phyloP scores from a whole-genome alignment of 768 basidiomycete species.

The Polyporus arcularius region DNA sequence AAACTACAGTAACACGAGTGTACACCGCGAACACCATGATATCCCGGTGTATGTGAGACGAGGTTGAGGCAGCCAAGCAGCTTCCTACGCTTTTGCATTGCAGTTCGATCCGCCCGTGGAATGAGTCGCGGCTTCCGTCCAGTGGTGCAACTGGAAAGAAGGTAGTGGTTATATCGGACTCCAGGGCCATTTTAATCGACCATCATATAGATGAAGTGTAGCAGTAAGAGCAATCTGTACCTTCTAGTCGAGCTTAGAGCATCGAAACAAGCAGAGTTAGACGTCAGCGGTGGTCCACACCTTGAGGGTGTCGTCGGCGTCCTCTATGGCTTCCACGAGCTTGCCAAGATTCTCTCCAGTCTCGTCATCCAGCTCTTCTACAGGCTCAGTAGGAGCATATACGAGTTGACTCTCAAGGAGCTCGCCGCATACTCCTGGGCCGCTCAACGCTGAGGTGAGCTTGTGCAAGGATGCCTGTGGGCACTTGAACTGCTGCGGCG shows the following conservation, averaged over 20 bases:
- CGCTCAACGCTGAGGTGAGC: conserved; percentile 39
- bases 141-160: too few relatives aligned
- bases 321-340: conserved; percentile 56
- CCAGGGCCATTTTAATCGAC: too few relatives aligned
- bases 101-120: too few relatives aligned
- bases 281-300: conserved; percentile 57
- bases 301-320: conserved; percentile 55
- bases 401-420: conserved; percentile 52
- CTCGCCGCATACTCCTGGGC: conserved; percentile 34
- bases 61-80: too few relatives aligned
- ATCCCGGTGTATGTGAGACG: too few relatives aligned
- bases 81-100: too few relatives aligned
- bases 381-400: conserved; percentile 51
- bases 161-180: too few relatives aligned
- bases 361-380: conserved; percentile 40
- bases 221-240: too few relatives aligned
- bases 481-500: conserved; percentile 43
- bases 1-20: too few relatives aligned
- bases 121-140: too few relatives aligned
- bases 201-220: too few relatives aligned
- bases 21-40: too few relatives aligned
- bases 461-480: conserved; percentile 40
- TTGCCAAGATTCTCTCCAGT: conserved; percentile 39
- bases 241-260: neutral
- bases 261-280: neutral